Percentiles rank a stretch among this genome's conserved stretches.
These are phyloP conservation scores for Saturnispora saitoi DNA, from an alignment of 805 yeast genomes.

Conservation along the genomic window DNA sequence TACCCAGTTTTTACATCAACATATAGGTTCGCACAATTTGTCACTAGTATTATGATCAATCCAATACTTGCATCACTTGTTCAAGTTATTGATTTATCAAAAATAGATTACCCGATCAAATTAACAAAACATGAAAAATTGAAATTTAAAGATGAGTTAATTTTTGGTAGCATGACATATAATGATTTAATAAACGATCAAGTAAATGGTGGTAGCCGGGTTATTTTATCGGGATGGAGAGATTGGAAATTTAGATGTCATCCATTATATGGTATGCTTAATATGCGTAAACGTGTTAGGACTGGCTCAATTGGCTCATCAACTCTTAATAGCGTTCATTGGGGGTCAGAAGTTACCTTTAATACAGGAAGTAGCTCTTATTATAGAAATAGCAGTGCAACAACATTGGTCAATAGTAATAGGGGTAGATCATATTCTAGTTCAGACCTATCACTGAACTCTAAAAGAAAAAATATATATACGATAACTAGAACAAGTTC, in stretches of 20 bases:
- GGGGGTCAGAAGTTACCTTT: background rate
- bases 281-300: constrained; percentile 4
- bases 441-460: background rate
- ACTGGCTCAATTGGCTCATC: constrained; percentile 2
- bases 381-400: background rate
- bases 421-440: background rate
- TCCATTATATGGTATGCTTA: constrained; percentile 42
- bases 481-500: background rate
- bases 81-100: constrained; percentile 49
- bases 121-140: constrained; percentile 17
- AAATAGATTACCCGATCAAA: constrained; percentile 33
- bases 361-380: background rate
- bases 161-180: constrained; percentile 13
- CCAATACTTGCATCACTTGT: constrained; percentile 50
- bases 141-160: constrained; percentile 14
- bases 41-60: constrained; percentile 53
- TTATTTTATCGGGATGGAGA: constrained; percentile 75
- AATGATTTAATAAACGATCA: constrained; percentile 5
- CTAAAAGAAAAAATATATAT: background rate
- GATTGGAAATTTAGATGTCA: constrained; percentile 80
- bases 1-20: constrained; percentile 55
- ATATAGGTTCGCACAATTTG: constrained; percentile 73
- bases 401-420: background rate
- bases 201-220: constrained; percentile 9
- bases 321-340: background rate